phyloP scores from a whole-genome alignment of 164 flowering plant species.

The Vitis rupestris region DNA sequence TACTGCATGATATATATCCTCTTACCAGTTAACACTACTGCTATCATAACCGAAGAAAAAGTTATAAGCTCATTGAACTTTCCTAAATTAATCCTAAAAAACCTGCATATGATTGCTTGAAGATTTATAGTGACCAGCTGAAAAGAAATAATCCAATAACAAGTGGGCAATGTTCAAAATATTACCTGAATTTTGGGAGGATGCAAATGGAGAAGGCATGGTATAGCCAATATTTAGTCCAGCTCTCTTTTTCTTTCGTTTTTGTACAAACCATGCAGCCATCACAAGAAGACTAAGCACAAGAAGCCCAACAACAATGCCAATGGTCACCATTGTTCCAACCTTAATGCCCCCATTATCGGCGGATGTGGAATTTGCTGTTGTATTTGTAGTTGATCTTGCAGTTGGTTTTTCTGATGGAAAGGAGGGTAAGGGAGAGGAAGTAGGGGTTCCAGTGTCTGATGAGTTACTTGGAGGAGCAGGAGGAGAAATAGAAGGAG shows the following conservation, averaged over 20 bases:
- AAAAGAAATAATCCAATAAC: background rate
- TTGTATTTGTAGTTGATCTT: slow-evolving; percentile 22
- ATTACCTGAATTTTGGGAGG: slow-evolving; percentile 59
- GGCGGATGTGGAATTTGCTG: slow-evolving; percentile 12
- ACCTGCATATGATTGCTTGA: background rate
- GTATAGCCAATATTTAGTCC: slow-evolving; percentile 19
- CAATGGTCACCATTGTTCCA: slow-evolving; percentile 40
- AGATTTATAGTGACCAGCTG: background rate
- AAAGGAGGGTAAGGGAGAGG: slow-evolving; percentile 19
- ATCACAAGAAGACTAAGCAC: slow-evolving; percentile 41
- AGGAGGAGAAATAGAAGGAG: slow-evolving; percentile 29
- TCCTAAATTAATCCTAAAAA: background rate
- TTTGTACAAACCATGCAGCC: slow-evolving; percentile 39
- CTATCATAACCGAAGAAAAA: background rate
- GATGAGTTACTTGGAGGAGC: slow-evolving; percentile 26
- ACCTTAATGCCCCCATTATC: slow-evolving; percentile 17
- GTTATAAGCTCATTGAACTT: background rate
- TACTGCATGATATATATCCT: background rate
- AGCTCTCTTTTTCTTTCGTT: slow-evolving; percentile 28
- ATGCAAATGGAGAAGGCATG: slow-evolving; percentile 48
- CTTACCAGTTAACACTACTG: background rate
- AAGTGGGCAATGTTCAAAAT: background rate
- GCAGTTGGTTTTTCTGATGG: slow-evolving; percentile 41
- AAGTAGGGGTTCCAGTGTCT: slow-evolving; percentile 3
- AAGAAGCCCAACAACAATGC: slow-evolving; percentile 35